Conservation (phyloP, 768 basidiomycete species). For the Tephrocybe sp. region DNA sequence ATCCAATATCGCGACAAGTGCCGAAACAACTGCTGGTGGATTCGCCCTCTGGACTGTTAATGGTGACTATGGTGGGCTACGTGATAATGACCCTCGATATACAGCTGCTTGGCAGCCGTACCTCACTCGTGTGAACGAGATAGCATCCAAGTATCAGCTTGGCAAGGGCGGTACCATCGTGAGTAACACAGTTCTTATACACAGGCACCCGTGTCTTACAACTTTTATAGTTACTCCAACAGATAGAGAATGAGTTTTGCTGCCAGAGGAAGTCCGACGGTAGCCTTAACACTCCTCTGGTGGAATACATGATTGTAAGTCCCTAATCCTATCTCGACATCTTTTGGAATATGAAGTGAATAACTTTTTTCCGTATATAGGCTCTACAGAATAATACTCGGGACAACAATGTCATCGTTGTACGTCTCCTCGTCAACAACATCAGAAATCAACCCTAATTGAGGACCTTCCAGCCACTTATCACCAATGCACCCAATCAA, state of each 20-base stretch:
- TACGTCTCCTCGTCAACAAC: background rate
- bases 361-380: no score
- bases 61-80: slow-evolving; percentile 8
- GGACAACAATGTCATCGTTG: slow-evolving; percentile 8
- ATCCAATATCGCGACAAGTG: background rate
- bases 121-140: slow-evolving; percentile 9
- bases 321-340: no score
- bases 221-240: slow-evolving; percentile 4
- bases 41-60: slow-evolving; percentile 10
- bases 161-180: slow-evolving; percentile 5
- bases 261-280: slow-evolving; percentile 7
- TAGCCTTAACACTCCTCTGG: slow-evolving; percentile 3
- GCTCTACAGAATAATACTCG: slow-evolving; percentile 8
- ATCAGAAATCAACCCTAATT: background rate
- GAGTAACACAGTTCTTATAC: background rate
- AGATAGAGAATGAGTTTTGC: slow-evolving; percentile 12
- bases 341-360: background rate
- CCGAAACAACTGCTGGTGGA: slow-evolving; percentile 9
- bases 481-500: slow-evolving; percentile 11
- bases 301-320: slow-evolving; percentile 10
- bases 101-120: slow-evolving; percentile 10
- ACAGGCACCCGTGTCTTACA: background rate
- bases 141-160: slow-evolving; percentile 9
- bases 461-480: slow-evolving; percentile 2
- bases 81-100: slow-evolving; percentile 9